Evolutionary conservation across 1,139 yeast genomes (phyloP).

Genomic region (Spathaspora sp.): DNA sequence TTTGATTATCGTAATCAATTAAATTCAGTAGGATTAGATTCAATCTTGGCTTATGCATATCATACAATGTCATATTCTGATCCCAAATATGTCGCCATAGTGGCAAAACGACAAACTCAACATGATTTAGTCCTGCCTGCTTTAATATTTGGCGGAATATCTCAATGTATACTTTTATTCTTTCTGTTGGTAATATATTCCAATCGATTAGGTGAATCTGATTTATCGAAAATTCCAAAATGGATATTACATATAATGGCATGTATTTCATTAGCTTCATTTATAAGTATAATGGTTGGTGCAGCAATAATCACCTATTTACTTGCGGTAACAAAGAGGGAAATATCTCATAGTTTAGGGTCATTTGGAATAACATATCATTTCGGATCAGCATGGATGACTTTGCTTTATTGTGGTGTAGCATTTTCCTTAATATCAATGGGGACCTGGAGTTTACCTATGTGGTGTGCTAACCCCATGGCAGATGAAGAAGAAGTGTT

Average conservation of each 20-base stretch:
- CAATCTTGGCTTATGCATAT: slow-evolving; percentile 50
- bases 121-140: slow-evolving; percentile 15
- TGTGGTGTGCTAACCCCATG: slow-evolving; percentile 47
- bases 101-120: slow-evolving; percentile 17
- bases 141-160: slow-evolving; percentile 21
- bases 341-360: slow-evolving; percentile 34
- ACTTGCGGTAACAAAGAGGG: slow-evolving; percentile 22
- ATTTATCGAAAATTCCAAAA: slow-evolving; percentile 30
- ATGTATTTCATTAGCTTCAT: slow-evolving; percentile 32
- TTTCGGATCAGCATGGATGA: slow-evolving; percentile 42
- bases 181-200: slow-evolving; percentile 35
- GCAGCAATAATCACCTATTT: slow-evolving; percentile 27
- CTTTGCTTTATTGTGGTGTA: slow-evolving; percentile 38
- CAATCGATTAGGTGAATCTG: slow-evolving; percentile 19
- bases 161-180: slow-evolving; percentile 27
- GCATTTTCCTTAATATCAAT: slow-evolving; percentile 23
- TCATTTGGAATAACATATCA: slow-evolving; percentile 45
- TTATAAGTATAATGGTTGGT: slow-evolving; percentile 28
- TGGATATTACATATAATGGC: slow-evolving; percentile 33
- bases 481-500: slow-evolving; percentile 2
- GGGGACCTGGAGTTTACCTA: slow-evolving; percentile 39
- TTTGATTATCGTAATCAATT: slow-evolving; percentile 50
- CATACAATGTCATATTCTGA: slow-evolving; percentile 17
- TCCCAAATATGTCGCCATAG: slow-evolving; percentile 17
- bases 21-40: slow-evolving; percentile 36